A percentile compares a stretch with the other conserved stretches of the same genome.
Conservation (phyloP, 2,329 filamentous ascomycete genomes). For the Trichoderma semiorbis region DNA sequence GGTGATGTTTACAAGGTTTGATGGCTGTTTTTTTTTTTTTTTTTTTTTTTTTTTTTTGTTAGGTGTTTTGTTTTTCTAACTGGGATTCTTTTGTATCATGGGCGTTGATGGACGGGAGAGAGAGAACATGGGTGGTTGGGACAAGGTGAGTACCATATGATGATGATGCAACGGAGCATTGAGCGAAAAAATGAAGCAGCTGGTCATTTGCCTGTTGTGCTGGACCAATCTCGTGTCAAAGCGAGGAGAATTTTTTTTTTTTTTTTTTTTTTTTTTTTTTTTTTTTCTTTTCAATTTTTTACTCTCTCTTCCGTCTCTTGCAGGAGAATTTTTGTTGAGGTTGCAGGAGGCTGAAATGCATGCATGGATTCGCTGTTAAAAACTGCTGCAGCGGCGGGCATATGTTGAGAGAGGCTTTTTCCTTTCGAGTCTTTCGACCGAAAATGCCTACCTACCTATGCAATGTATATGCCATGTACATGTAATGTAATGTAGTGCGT, state of each 20-base stretch:
- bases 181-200: not conserved
- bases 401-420: not conserved
- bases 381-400: not conserved
- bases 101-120: not conserved
- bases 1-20: not conserved
- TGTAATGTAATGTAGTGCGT: not conserved
- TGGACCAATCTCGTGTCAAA: not conserved
- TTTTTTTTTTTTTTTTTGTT: not conserved
- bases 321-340: not conserved
- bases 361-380: not conserved
- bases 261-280: too few species aligned
- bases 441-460: not conserved
- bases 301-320: too few species aligned
- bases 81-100: not conserved
- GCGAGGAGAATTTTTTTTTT: not conserved
- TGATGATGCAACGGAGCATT: not conserved
- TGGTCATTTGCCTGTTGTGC: not conserved
- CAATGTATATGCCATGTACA: not conserved
- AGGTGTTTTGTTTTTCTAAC: not conserved
- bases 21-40: not conserved
- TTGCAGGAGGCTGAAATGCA: not conserved
- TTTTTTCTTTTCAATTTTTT: too few species aligned
- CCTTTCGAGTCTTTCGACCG: not conserved
- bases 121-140: not conserved
- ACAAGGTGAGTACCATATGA: not conserved